A percentile compares a stretch with the other conserved stretches of the same genome.
Conservation (phyloP, 2,329 filamentous ascomycete genomes). For the Pyrenochaeta sp. region DNA sequence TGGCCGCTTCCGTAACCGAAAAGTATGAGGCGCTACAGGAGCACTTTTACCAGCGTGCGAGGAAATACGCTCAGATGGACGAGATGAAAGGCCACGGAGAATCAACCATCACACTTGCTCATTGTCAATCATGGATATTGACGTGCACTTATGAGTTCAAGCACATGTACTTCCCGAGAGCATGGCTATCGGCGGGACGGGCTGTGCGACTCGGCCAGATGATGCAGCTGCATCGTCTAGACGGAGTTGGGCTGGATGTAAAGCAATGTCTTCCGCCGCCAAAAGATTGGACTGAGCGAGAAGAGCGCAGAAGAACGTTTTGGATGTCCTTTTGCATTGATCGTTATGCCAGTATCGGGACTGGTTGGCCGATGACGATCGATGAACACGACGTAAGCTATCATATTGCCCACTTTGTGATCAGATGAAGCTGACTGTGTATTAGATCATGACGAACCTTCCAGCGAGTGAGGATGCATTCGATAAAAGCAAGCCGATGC, state of each 20-base stretch:
- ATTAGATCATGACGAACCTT: conserved; percentile 79
- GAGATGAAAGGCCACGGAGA: conserved; percentile 94
- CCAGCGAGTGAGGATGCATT: conserved; percentile 87
- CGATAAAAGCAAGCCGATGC: conserved; percentile 77
- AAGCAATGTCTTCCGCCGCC: conserved; percentile 89
- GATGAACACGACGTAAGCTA: conserved; percentile 81
- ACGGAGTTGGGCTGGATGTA: conserved; percentile 83
- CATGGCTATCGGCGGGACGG: conserved; percentile 90
- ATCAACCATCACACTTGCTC: conserved; percentile 82
- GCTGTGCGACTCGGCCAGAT: conserved; percentile 85
- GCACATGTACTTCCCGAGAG: conserved; percentile 95
- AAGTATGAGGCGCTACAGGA: conserved; percentile 82
- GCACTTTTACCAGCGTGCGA: conserved; percentile 86
- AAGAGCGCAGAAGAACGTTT: conserved; percentile 90
- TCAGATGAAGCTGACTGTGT: conserved; percentile 14
- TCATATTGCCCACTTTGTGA: neutral
- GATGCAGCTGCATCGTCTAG: conserved; percentile 90
- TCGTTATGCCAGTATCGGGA: conserved; percentile 93
- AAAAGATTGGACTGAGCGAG: conserved; percentile 91
- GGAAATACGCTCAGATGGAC: conserved; percentile 89
- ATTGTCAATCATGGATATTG: conserved; percentile 85
- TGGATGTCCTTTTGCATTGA: conserved; percentile 95
- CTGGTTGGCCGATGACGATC: conserved; percentile 94
- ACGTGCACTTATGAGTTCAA: conserved; percentile 91
- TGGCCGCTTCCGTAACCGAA: conserved; percentile 84